Percentiles rank a stretch among this genome's conserved stretches.
Evolutionary conservation across 2,329 filamentous ascomycete genomes (phyloP).

Genomic region (Rutstroemia sydowiana): DNA sequence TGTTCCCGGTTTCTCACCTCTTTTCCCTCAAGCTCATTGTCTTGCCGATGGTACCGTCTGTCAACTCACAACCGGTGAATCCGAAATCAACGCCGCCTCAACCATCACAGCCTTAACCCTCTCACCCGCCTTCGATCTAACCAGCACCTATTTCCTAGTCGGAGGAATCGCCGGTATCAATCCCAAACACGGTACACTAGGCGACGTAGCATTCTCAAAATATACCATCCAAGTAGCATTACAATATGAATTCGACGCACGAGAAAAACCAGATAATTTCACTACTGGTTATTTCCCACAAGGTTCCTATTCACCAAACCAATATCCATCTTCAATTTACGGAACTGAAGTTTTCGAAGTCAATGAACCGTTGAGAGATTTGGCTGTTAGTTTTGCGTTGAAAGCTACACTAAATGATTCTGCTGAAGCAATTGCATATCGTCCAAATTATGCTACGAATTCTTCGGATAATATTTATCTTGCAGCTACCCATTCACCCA

Average conservation of each 20-base stretch:
- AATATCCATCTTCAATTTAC: conserved; percentile 54
- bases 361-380: conserved; percentile 48
- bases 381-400: conserved; percentile 44
- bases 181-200: conserved; percentile 58
- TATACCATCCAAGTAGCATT: conserved; percentile 68
- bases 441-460: conserved; percentile 42
- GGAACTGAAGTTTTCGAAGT: conserved; percentile 66
- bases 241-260: conserved; percentile 67
- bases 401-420: conserved; percentile 47
- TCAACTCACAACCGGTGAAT: conserved; percentile 60
- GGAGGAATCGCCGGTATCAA: conserved; percentile 70
- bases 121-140: conserved; percentile 56
- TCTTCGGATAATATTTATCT: conserved; percentile 36
- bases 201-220: conserved; percentile 58
- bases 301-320: conserved; percentile 45
- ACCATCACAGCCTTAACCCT: conserved; percentile 58
- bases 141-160: conserved; percentile 61
- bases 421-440: conserved; percentile 42
- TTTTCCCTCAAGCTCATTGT: conserved; percentile 60
- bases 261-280: conserved; percentile 59
- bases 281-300: conserved; percentile 62
- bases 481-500: conserved; percentile 41
- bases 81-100: conserved; percentile 68
- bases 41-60: conserved; percentile 54
- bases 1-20: conserved; percentile 55